phyloP scores from a whole-genome alignment of 495 filamentous ascomycete species.

The Penicillium bovifimosum region DNA sequence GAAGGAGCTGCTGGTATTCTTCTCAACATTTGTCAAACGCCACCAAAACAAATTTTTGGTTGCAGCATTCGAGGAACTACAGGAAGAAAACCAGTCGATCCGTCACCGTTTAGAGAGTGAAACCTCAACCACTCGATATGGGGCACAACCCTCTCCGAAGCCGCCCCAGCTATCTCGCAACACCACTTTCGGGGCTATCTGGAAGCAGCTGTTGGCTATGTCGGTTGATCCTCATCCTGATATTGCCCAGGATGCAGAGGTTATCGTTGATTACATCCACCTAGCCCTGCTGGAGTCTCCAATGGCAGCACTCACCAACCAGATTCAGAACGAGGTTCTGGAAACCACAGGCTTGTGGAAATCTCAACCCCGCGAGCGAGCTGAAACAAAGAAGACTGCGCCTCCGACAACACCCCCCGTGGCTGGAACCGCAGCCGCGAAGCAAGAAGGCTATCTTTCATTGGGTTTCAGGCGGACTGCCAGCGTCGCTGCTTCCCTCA shows the following conservation, averaged over 20 bases:
- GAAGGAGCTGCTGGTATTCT: slow-evolving; percentile 88
- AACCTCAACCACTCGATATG: slow-evolving; percentile 10
- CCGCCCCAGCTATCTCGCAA: slow-evolving; percentile 60
- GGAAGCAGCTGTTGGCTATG: slow-evolving; percentile 87
- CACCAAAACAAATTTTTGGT: slow-evolving; percentile 92
- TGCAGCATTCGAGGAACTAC: slow-evolving; percentile 82
- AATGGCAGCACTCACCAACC: slow-evolving; percentile 61
- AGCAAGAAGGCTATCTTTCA: slow-evolving; percentile 60
- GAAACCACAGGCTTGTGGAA: slow-evolving; percentile 47
- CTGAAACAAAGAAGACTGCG: slow-evolving; percentile 36
- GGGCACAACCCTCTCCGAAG: slow-evolving; percentile 16
- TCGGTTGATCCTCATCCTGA: slow-evolving; percentile 94
- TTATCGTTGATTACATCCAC: slow-evolving; percentile 81
- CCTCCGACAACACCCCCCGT: slow-evolving; percentile 50
- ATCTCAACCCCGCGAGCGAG: slow-evolving; percentile 37
- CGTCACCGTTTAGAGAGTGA: slow-evolving; percentile 39
- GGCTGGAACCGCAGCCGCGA: slow-evolving; percentile 33
- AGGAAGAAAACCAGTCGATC: slow-evolving; percentile 72
- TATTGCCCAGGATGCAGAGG: slow-evolving; percentile 73
- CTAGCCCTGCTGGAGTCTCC: slow-evolving; percentile 69
- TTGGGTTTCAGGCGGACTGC: slow-evolving; percentile 61
- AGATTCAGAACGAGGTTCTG: slow-evolving; percentile 71
- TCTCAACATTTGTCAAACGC: slow-evolving; percentile 82
- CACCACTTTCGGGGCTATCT: slow-evolving; percentile 84
- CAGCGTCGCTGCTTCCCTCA: slow-evolving; percentile 68